Percentiles rank a stretch among this genome's conserved stretches.
Evolutionary conservation across 257 asterid genomes (phyloP).

Genomic region (Solanum piurae): DNA sequence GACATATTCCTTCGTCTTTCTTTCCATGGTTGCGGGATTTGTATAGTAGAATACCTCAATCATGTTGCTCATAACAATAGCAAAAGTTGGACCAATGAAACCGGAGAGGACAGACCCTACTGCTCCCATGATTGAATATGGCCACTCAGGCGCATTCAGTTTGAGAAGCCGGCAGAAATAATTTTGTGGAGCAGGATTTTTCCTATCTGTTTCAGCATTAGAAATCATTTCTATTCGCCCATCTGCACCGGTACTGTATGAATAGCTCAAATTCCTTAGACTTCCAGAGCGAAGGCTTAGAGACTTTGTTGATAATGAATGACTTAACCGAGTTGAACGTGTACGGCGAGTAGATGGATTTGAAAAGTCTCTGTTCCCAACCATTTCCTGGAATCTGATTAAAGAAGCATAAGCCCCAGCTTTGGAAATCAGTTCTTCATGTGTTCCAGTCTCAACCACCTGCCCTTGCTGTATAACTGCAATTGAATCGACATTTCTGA

Average conservation of each 20-base stretch:
- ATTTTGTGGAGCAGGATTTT: constrained; percentile 76
- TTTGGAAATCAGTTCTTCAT: constrained; percentile 77
- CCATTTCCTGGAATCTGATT: constrained; percentile 87
- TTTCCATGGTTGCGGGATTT: constrained; percentile 66
- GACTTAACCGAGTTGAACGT: constrained; percentile 82
- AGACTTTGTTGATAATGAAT: constrained; percentile 83
- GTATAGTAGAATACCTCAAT: constrained; percentile 85
- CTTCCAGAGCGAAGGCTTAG: constrained; percentile 98
- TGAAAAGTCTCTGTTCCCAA: constrained; percentile 66
- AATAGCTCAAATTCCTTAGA: constrained; percentile 75
- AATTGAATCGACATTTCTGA: constrained; percentile 78
- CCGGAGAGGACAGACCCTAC: constrained; percentile 89
- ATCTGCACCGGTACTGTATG: constrained; percentile 94
- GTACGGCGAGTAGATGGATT: constrained; percentile 85
- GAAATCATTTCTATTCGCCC: constrained; percentile 98
- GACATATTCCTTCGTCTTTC: constrained; percentile 82
- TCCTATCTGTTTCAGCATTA: constrained; percentile 78
- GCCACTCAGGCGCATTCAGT: constrained; percentile 96
- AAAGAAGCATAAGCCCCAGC: constrained; percentile 82
- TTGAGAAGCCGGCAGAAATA: constrained; percentile 80
- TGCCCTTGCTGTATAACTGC: constrained; percentile 93
- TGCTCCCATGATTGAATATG: constrained; percentile 91
- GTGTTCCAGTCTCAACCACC: constrained; percentile 92
- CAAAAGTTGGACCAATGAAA: constrained; percentile 87
- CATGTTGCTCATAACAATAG: constrained; percentile 94